Evolutionary conservation across 768 basidiomycete genomes (phyloP).

Genomic region (Leucocoprinus sp.): DNA sequence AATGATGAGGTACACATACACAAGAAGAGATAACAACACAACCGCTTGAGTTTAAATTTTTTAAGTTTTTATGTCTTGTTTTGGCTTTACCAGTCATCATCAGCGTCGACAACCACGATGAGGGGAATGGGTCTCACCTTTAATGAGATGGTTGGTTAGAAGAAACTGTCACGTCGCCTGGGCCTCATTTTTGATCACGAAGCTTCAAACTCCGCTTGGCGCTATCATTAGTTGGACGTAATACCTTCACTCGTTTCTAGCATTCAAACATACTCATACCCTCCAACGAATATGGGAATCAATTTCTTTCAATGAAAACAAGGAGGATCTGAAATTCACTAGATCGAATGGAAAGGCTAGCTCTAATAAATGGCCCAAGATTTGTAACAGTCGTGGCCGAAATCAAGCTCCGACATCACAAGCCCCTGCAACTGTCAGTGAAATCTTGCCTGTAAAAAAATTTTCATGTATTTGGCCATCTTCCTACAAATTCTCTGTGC

Average conservation of each 20-base stretch:
- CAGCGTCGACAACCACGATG: slow-evolving; percentile 12
- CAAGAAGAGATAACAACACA: slow-evolving; percentile 62
- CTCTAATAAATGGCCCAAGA: too few species aligned
- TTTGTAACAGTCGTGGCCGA: too few species aligned
- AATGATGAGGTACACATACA: slow-evolving; percentile 33
- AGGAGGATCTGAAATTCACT: too few species aligned
- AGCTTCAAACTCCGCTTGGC: slow-evolving; percentile 35
- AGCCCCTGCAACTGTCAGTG: too few species aligned
- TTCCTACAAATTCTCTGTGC: too few species aligned
- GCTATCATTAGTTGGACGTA: slow-evolving; percentile 13
- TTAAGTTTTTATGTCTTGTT: slow-evolving; percentile 59
- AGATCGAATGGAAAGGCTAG: too few species aligned
- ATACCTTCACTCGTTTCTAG: background rate
- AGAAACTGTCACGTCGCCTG: slow-evolving; percentile 27
- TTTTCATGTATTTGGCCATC: too few species aligned
- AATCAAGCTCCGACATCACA: too few species aligned
- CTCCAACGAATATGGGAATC: too few species aligned
- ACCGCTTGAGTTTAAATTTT: slow-evolving; percentile 69
- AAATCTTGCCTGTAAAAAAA: too few species aligned
- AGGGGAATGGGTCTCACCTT: slow-evolving; percentile 38
- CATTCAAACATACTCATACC: too few species aligned
- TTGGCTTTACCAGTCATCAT: slow-evolving; percentile 40
- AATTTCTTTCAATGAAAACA: too few species aligned
- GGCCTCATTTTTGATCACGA: slow-evolving; percentile 25
- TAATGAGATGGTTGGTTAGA: slow-evolving; percentile 60